Percentiles rank a stretch among this genome's conserved stretches.
Evolutionary conservation across 768 basidiomycete genomes (phyloP).

Genomic region (Infundibulicybe gibba): DNA sequence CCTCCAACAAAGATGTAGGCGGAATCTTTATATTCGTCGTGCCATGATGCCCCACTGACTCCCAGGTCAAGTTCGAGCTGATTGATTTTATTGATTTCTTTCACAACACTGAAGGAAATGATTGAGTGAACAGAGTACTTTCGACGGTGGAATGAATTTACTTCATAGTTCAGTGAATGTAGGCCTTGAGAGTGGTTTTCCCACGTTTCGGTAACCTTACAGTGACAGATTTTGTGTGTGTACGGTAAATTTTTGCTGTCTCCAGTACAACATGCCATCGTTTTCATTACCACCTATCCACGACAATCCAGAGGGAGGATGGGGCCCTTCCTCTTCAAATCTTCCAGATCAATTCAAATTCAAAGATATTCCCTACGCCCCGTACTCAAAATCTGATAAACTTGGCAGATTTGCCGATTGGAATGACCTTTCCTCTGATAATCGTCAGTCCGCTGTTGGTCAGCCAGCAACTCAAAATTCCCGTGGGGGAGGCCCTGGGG

Average conservation of each 20-base stretch:
- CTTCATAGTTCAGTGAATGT: slow-evolving; percentile 56
- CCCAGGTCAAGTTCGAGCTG: slow-evolving; percentile 84
- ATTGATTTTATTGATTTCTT: slow-evolving; percentile 93
- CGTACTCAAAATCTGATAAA: slow-evolving; percentile 98
- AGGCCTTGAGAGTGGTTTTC: slow-evolving; percentile 25
- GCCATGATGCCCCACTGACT: slow-evolving; percentile 75
- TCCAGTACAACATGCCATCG: slow-evolving; percentile 52
- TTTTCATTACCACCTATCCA: slow-evolving; percentile 86
- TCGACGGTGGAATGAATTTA: slow-evolving; percentile 30
- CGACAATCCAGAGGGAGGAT: slow-evolving; percentile 91
- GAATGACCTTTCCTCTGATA: slow-evolving; percentile 76
- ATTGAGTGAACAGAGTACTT: slow-evolving; percentile 3
- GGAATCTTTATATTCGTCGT: slow-evolving; percentile 97
- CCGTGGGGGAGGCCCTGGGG: slow-evolving; percentile 48
- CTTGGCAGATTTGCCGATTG: slow-evolving; percentile 97
- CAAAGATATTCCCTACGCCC: slow-evolving; percentile 98
- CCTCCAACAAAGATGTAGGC: slow-evolving; percentile 96
- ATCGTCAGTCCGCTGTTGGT: slow-evolving; percentile 52
- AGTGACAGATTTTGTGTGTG: slow-evolving; percentile 26
- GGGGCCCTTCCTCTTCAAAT: slow-evolving; percentile 82
- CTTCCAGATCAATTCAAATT: slow-evolving; percentile 93
- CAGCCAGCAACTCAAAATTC: slow-evolving; percentile 39
- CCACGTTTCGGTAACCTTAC: slow-evolving; percentile 24
- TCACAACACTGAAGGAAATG: slow-evolving; percentile 64
- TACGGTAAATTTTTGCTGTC: slow-evolving; percentile 4